Evolutionary conservation across 306 rosid species (phyloP), one percentile per base, ranked within the genome.

Genomic region (Rubus idaeus): DNA sequence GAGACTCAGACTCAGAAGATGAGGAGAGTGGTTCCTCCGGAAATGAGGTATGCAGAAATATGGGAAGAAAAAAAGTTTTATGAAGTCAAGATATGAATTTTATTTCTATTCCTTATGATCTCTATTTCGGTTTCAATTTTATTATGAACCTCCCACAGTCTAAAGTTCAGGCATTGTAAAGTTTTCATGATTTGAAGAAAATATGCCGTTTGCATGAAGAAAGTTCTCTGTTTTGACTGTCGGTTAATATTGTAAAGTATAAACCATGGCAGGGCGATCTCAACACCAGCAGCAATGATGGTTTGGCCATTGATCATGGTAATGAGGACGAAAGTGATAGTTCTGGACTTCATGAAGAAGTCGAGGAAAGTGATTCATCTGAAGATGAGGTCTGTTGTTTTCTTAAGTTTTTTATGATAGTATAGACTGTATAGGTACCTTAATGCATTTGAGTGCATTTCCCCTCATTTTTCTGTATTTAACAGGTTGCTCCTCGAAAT

Each of bases 311-410:
- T 51, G 86, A 37, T 62, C 39, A 60, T 62, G 81, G 64, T 66
- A 74, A 71, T 78, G 88, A 77, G 40, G 83, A 78, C 21, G 79
- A 69, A 74, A 82, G 84, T 64, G 90, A 85, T 42, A 70, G 77
- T 76, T 85, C 90, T 5, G 87, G 83, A 44, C 72, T 74, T 67
- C 85, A 84, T 53, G 81, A 82, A 73, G 90, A 20, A 76, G 88
- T 23, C 14, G 89, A 83, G 40, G 89, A 92, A 86, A 95, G 97
- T 83, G 98, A 92, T 86, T 95, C 98, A 18, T 95, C 98, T 50
- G 98, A 95, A 81, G 98, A 95, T 53, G 98, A 95, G 97, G 98
- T 95, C 17, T 51, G 68, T 77, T 82, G 23, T 35, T 51, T 13
- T 39, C 7, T 35, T 16, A 10, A 50, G 18, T 18, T 6, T 65